Percentiles rank a stretch among this genome's conserved stretches.
Conservation (phyloP, 768 basidiomycete genomes). For the Astraeus odoratus region DNA sequence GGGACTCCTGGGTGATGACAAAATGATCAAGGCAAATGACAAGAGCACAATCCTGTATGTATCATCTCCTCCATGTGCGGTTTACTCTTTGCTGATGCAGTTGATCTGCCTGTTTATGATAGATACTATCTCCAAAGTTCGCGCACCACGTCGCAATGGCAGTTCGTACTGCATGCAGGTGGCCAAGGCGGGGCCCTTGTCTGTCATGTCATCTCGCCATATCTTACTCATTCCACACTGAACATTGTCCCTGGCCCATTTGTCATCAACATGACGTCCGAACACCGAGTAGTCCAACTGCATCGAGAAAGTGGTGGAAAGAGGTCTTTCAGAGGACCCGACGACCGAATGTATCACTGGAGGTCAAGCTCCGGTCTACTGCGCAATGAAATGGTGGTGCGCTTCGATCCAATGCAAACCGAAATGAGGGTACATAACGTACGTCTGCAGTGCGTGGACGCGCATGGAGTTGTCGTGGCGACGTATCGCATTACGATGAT, state of each 20-base stretch:
- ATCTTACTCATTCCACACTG: constrained; percentile 12
- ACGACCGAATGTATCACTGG: constrained; percentile 19
- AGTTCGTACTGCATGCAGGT: constrained; percentile 15
- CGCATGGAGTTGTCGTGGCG: constrained; percentile 16
- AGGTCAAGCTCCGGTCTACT: constrained; percentile 6
- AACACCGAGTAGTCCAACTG: constrained; percentile 7
- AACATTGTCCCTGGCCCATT: constrained; percentile 6
- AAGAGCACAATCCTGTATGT: constrained; percentile 16
- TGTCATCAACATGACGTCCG: constrained; percentile 13
- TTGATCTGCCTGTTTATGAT: neutral
- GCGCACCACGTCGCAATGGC: constrained; percentile 17
- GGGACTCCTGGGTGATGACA: constrained; percentile 19
- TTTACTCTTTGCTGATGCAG: neutral
- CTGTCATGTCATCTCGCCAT: constrained; percentile 17
- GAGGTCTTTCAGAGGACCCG: constrained; percentile 20
- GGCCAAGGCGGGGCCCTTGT: constrained; percentile 14
- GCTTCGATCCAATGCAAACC: neutral
- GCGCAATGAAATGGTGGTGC: constrained; percentile 20
- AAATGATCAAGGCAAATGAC: constrained; percentile 20
- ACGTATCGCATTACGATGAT: constrained; percentile 20
- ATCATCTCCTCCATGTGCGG: neutral
- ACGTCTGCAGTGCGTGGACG: constrained; percentile 13
- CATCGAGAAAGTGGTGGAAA: constrained; percentile 8
- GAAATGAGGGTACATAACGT: neutral
- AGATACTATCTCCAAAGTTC: constrained; percentile 21